A percentile compares a stretch with the other conserved stretches of the same genome.
phyloP scores from a whole-genome alignment of 768 basidiomycete genomes.

The Rhizopogon roseolus region DNA sequence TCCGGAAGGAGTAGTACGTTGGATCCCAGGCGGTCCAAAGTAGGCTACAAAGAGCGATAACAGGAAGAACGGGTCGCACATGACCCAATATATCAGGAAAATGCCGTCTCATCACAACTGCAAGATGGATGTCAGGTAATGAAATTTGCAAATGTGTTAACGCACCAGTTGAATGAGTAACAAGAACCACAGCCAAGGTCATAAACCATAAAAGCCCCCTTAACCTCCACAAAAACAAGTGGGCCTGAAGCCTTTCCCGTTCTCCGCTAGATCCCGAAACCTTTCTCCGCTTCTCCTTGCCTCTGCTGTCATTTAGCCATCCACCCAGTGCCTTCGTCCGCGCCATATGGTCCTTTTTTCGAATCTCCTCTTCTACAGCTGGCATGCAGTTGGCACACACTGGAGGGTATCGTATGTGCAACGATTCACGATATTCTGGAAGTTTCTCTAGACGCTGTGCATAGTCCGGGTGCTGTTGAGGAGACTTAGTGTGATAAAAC shows the following conservation, averaged over 20 bases:
- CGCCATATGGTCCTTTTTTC: conserved; percentile 77
- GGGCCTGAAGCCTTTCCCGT: conserved; percentile 39
- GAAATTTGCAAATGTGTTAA: background rate
- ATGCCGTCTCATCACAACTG: conserved; percentile 16
- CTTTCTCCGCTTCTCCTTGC: conserved; percentile 53
- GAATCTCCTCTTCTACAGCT: conserved; percentile 77
- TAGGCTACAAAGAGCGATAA: conserved; percentile 52
- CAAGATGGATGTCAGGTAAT: conserved; percentile 21
- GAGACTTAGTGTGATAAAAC: conserved; percentile 4
- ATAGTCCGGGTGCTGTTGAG: conserved; percentile 69
- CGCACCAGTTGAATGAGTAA: conserved; percentile 39
- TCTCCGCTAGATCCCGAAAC: conserved; percentile 36
- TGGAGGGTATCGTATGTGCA: conserved; percentile 82
- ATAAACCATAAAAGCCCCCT: conserved; percentile 64
- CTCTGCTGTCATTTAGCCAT: conserved; percentile 62
- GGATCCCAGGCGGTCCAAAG: conserved; percentile 88
- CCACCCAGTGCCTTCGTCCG: conserved; percentile 70
- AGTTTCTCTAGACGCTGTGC: conserved; percentile 55
- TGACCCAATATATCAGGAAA: conserved; percentile 15
- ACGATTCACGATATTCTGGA: conserved; percentile 66
- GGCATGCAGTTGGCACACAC: conserved; percentile 76
- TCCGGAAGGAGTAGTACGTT: conserved; percentile 58
- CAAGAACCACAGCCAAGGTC: conserved; percentile 38
- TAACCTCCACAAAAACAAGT: conserved; percentile 62
- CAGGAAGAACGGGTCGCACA: conserved; percentile 40